Evolutionary conservation across 2,329 filamentous ascomycete genomes (phyloP), one percentile per base, ranked within the genome.

Genomic region (Lecanicillium sp.): DNA sequence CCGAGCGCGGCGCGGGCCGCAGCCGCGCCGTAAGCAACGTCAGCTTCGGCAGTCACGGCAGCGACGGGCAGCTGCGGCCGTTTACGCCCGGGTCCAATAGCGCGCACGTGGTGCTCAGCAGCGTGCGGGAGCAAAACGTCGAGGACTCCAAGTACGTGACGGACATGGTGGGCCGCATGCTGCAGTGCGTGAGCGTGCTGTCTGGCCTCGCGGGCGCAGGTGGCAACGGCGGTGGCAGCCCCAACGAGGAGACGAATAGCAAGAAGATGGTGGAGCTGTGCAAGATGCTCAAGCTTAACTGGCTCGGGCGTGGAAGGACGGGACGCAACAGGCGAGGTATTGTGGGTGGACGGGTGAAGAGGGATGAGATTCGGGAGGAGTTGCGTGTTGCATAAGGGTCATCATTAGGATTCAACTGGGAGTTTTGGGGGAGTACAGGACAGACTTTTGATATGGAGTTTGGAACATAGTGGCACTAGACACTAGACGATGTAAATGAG

Each of bases 121-220:
- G 64, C 44, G 56, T 71, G 35, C 68, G 71, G 40, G 71, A 79
- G 52, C 73, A 77, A 51, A 78, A 78, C 53, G 65, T 77, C 12
- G 76, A 81, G 56, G 77, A 84, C 52, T 82, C 79, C 35, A 76
- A 87, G 56, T 79, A 92, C 54, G 79, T 97, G 39, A 95, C 92
- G 1, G 89, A 97, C 50, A 95, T 90, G 49, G 89, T 96, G 1
- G 92, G 88, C 0, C 73, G 90, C 36, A 94, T 98, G 87, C 69
- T 98, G 46, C 92, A 98, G 65, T 98, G 92, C 60, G 83, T 97
- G 61, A 90, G 84, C 57, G 88, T 98, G 7, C 69, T 98, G 17
- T 85, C 87, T 3, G 81, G 81, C 45, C 76, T 94, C 11, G 82
- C 68, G 17, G 57, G 54, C 33, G 22, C 22, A 7, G 22, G 22